Evolutionary conservation across 2,329 filamentous ascomycete species (phyloP).

Genomic region (Hypoxylon sp.): DNA sequence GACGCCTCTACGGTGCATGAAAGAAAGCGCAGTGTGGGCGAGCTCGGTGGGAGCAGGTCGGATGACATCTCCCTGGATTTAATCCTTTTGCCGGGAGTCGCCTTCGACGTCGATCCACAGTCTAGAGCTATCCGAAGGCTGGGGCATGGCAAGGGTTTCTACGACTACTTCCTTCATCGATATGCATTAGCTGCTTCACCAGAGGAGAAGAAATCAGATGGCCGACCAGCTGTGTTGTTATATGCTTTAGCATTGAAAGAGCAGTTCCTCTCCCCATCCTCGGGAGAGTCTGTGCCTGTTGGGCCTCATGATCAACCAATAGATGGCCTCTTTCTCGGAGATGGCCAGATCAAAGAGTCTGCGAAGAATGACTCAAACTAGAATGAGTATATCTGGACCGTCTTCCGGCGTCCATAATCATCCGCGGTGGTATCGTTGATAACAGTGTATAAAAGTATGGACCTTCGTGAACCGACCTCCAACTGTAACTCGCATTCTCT

Average conservation of each 20-base stretch:
- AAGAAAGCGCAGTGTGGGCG: slow-evolving; percentile 80
- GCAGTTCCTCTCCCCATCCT: slow-evolving; percentile 76
- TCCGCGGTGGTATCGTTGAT: slow-evolving; percentile 27
- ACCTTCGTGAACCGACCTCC: slow-evolving; percentile 8
- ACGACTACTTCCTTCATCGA: slow-evolving; percentile 89
- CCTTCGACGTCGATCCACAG: slow-evolving; percentile 77
- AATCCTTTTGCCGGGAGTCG: slow-evolving; percentile 91
- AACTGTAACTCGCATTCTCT: slow-evolving; percentile 10
- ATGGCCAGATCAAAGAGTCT: slow-evolving; percentile 68
- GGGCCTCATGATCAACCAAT: slow-evolving; percentile 82
- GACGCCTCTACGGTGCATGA: slow-evolving; percentile 71
- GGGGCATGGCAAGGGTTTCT: slow-evolving; percentile 96
- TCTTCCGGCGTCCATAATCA: slow-evolving; percentile 22
- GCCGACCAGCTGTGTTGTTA: slow-evolving; percentile 60
- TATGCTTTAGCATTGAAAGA: slow-evolving; percentile 87
- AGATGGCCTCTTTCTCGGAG: slow-evolving; percentile 80
- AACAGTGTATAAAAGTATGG: slow-evolving; percentile 16
- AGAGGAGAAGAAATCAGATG: slow-evolving; percentile 52
- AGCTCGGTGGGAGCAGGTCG: slow-evolving; percentile 60
- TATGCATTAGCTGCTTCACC: slow-evolving; percentile 64
- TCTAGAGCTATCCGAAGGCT: slow-evolving; percentile 75
- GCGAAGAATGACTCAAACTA: slow-evolving; percentile 46
- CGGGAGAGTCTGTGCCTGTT: slow-evolving; percentile 76
- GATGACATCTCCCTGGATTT: slow-evolving; percentile 75
- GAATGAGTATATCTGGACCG: slow-evolving; percentile 38